Conservation (phyloP, 2,329 filamentous ascomycete genomes). For the Neonectria sp. region DNA sequence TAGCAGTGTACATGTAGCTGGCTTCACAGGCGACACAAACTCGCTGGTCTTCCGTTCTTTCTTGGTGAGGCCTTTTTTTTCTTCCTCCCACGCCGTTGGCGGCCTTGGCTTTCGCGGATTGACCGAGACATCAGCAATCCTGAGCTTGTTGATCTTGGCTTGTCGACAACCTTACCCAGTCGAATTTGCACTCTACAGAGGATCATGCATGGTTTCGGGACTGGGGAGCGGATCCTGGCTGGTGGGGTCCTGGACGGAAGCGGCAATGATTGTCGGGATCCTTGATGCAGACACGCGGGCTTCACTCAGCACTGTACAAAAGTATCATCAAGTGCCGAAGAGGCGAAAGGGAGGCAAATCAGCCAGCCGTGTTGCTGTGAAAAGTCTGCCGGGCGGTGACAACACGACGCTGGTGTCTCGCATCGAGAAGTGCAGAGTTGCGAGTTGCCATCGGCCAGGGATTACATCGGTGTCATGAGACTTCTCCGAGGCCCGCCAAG, state of each 20-base stretch:
- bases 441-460: no score
- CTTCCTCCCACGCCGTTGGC: not conserved
- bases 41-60: not conserved
- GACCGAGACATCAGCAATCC: not conserved
- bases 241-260: not conserved
- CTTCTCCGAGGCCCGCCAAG: no score
- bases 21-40: not conserved
- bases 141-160: not conserved
- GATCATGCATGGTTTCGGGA: not conserved
- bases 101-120: not conserved
- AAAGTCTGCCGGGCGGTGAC: no score
- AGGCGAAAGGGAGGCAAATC: not conserved
- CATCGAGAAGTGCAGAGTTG: no score
- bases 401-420: no score
- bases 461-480: no score
- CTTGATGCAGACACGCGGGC: not conserved
- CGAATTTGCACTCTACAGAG: not conserved
- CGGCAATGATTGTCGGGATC: not conserved
- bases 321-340: not conserved
- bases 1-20: not conserved
- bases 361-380: no score
- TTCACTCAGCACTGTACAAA: not conserved
- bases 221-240: not conserved
- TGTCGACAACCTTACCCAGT: not conserved
- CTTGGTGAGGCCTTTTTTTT: constrained; percentile 22